Evolutionary conservation across 345 rosid species (phyloP).

Genomic region (Melaleuca quinquenervia): DNA sequence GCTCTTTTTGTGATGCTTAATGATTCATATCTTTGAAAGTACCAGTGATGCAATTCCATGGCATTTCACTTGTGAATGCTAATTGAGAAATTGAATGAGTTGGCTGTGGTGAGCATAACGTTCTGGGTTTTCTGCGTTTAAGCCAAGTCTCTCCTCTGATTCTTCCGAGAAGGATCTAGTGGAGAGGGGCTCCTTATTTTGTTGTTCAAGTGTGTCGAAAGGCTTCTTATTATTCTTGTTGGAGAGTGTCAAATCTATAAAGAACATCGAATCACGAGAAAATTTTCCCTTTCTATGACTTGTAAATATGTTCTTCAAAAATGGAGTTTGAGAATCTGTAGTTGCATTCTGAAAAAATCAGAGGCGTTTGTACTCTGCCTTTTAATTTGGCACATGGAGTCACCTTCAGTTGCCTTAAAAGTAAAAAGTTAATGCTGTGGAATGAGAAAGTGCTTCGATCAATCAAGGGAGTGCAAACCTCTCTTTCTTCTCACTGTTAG

Average conservation of each 20-base stretch:
- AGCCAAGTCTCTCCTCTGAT: not conserved
- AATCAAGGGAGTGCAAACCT: not conserved
- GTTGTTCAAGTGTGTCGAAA: not conserved
- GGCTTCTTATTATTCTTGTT: not conserved
- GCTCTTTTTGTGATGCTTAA: not conserved
- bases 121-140: not conserved
- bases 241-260: not conserved
- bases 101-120: not conserved
- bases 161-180: not conserved
- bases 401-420: not conserved
- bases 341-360: not conserved
- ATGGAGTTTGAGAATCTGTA: not conserved
- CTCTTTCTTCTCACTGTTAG: not conserved
- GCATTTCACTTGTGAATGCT: not conserved
- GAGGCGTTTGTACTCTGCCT: not conserved
- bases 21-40: not conserved
- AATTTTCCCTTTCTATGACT: not conserved
- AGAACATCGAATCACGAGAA: not conserved
- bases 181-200: not conserved
- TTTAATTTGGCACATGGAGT: not conserved
- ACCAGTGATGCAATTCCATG: not conserved
- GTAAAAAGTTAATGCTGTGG: not conserved
- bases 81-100: not conserved
- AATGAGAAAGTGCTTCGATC: not conserved
- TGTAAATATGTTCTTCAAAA: not conserved